Evolutionary conservation across 495 filamentous ascomycete species (phyloP), one percentile per base, ranked within the genome.

Genomic region (Podospora australis): DNA sequence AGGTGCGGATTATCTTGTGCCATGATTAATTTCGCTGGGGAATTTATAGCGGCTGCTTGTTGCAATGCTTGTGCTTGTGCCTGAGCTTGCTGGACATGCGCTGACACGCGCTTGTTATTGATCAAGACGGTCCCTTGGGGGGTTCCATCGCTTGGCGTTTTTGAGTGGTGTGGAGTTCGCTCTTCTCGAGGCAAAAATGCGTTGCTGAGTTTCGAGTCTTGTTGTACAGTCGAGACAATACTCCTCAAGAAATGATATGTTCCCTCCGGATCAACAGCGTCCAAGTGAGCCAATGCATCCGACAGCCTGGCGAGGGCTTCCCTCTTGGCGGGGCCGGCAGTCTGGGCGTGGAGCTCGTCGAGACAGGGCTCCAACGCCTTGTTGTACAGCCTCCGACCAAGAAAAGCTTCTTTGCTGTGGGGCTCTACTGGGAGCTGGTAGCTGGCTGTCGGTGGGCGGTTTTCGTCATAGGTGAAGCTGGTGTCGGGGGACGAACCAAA

Each of bases 261-360:
- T 21, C 90, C 90, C 65, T 96, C 92, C 0, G 92, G 91, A 55
- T 98, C 90, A 17, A 90, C 76, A 42, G 83, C 79, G 69, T 96
- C 87, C 26, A 98, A 76, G 7, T 81, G 74, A 7, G 82, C 85
- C 75, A 88, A 94, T 2, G 91, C 90, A 55, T 90, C 83, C 1
- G 85, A 87, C 11, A 96, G 73, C 26, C 78, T 75, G 7, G 84
- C 83, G 4, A 96, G 78, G 1, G 87, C 87, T 54, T 96, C 88
- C 26, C 87, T 78, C 62, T 91, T 91, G 13, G 75, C 69, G 39
- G 81, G 78, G 30, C 78, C 79, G 3, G 78, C 84, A 2, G 88
- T 94, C 19, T 89, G 85, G 3, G 86, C 83, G 51, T 91, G 78
- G 13, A 87, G 76, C 63, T 95, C 88, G 57, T 87, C 86, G 54